These are phyloP conservation scores for Torulaspora delbrueckii DNA, from an alignment of 805 yeast genomes.

Conservation along the genomic window DNA sequence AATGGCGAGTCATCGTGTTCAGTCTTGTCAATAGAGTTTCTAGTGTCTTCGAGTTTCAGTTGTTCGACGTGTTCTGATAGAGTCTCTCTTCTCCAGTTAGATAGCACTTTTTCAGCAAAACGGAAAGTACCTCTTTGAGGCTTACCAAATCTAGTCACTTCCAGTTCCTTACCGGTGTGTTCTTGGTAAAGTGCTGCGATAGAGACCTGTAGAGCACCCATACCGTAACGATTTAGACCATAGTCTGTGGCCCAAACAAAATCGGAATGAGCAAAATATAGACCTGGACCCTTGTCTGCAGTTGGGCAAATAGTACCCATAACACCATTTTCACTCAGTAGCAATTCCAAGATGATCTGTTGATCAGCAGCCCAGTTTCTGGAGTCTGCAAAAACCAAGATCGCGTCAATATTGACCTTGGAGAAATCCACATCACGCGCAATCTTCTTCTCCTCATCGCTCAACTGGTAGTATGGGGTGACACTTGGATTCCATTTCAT, in stretches of 20 bases:
- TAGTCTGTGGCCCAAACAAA: slow-evolving; percentile 92
- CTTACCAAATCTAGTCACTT: slow-evolving; percentile 81
- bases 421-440: slow-evolving; percentile 58
- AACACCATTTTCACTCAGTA: slow-evolving; percentile 69
- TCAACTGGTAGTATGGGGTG: slow-evolving; percentile 72
- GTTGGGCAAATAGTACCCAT: slow-evolving; percentile 78
- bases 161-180: slow-evolving; percentile 75
- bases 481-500: slow-evolving; percentile 85
- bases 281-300: slow-evolving; percentile 71
- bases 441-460: slow-evolving; percentile 60
- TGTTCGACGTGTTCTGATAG: slow-evolving; percentile 68
- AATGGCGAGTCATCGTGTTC: slow-evolving; percentile 13
- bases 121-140: slow-evolving; percentile 85
- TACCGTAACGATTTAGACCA: slow-evolving; percentile 76
- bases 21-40: slow-evolving; percentile 40
- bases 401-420: slow-evolving; percentile 66
- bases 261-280: slow-evolving; percentile 87
- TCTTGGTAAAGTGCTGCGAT: slow-evolving; percentile 80
- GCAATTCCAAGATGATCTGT: slow-evolving; percentile 78
- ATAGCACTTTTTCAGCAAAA: slow-evolving; percentile 73
- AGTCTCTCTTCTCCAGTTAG: slow-evolving; percentile 73
- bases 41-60: slow-evolving; percentile 37
- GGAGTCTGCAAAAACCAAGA: slow-evolving; percentile 85
- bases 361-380: slow-evolving; percentile 93
- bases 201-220: slow-evolving; percentile 91